phyloP scores from a whole-genome alignment of 176 grass and related monocot genomes.

The Avena insularis region DNA sequence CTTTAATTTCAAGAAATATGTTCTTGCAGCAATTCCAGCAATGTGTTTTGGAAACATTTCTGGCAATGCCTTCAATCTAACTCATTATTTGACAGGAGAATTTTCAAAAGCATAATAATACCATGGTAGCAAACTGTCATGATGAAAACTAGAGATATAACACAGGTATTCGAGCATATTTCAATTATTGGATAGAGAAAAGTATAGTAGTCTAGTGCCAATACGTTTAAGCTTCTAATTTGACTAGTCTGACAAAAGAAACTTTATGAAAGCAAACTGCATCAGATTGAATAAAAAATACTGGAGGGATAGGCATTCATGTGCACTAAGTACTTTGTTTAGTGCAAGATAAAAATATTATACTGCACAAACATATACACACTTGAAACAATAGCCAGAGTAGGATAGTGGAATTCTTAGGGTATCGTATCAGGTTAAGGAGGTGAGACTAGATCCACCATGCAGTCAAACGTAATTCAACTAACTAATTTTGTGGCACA shows the following conservation, averaged over 20 bases:
- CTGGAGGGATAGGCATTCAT: not conserved
- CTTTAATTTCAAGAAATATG: not conserved
- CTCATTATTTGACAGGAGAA: not conserved
- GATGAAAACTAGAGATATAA: not conserved
- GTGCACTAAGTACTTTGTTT: not conserved
- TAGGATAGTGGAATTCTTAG: constrained; percentile 15
- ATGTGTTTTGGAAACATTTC: not conserved
- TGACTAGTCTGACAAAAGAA: not conserved
- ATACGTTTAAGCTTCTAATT: no score
- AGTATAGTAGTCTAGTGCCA: not conserved
- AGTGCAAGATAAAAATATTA: not conserved
- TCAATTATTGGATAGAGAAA: not conserved
- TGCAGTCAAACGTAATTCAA: constrained; percentile 15
- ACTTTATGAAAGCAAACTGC: not conserved
- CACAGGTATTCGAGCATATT: not conserved
- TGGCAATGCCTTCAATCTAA: not conserved
- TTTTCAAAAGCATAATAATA: not conserved
- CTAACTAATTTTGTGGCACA: constrained; percentile 1
- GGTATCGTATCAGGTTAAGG: not conserved
- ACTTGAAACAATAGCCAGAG: not conserved
- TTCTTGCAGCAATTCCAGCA: not conserved
- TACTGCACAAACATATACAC: not conserved
- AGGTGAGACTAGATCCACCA: not conserved
- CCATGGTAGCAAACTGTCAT: not conserved
- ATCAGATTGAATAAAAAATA: not conserved